phyloP scores from a whole-genome alignment of 345 rosid species.

The Xanthoceras sorbifolium region DNA sequence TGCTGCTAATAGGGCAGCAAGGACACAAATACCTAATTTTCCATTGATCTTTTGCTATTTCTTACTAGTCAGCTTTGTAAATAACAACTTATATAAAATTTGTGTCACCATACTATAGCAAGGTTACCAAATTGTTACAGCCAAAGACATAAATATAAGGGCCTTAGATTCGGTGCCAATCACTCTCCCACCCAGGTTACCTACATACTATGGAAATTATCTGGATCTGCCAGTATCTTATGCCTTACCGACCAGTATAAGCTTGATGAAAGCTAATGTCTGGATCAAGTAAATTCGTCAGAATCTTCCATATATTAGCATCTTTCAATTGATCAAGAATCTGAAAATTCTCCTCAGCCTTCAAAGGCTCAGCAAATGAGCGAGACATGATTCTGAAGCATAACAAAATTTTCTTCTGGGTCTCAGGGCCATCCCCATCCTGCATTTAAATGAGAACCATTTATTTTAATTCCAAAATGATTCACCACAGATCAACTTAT shows the following conservation, averaged over 20 bases:
- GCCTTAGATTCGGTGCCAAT: not conserved
- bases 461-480: conserved; percentile 13
- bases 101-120: not conserved
- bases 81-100: not conserved
- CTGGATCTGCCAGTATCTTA: conserved; percentile 12
- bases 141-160: not conserved
- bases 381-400: conserved; percentile 92
- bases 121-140: not conserved
- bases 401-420: conserved; percentile 72
- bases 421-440: conserved; percentile 80
- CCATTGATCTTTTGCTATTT: not conserved
- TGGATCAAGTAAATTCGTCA: conserved; percentile 71
- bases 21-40: not conserved
- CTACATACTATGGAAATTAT: not conserved
- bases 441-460: conserved; percentile 42
- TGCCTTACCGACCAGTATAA: conserved; percentile 59
- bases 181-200: not conserved
- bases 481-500: conserved; percentile 13
- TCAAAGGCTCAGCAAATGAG: conserved; percentile 76
- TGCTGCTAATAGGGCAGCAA: not conserved
- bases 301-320: conserved; percentile 87
- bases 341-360: conserved; percentile 87
- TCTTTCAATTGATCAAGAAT: conserved; percentile 94
- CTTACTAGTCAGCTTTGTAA: not conserved
- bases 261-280: conserved; percentile 64